Base-by-base conservation (phyloP, 495 filamentous ascomycete genomes). In the Podospora conica region DNA sequence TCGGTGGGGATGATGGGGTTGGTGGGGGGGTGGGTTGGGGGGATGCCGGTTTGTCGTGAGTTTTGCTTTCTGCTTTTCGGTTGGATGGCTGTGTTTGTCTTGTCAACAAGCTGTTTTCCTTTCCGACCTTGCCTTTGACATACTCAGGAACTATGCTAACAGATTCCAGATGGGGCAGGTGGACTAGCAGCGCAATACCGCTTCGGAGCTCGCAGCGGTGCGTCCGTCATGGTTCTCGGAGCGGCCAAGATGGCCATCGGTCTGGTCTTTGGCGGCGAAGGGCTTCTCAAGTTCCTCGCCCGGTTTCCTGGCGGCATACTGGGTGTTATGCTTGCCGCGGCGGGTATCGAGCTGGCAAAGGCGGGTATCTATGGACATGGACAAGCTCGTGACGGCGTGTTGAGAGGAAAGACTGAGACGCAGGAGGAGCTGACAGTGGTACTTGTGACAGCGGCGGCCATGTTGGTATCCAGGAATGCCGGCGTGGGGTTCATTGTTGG, bases 401-500 rank as follows among this genome's bases (percentile, higher is more conserved):
- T 48, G 40, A 7, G 40, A n/a, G 15, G 40, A n/a, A 48, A 48
- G 40, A n/a, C 18, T n/a, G 40, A 48, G 33, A 15, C 33, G 11
- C 33, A 81, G 58, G 85, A 89, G 69, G 80, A 91, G 28, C 96
- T 91, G 88, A 88, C 85, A 29, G 87, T 96, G 0, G 96, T 97
- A 92, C 83, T 95, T 69, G 86, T 92, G 61, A 97, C 94, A 53
- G 86, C 90, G 25, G 92, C 89, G 1, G 82, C 87, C 20, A 80
- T 92, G 66, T 75, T 98, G 21, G 91, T 91, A n/a, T 96, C 96
- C 67, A 88, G 84, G 76, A 97, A 96, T 73, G 92, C 93, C 75
- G 92, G 87, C 18, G 82, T 96, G 20, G 94, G 94, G 0, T 97
- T 98, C 71, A 64, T 89, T 22, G 91, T 88, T 0, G 94, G 94